A percentile compares a stretch with the other conserved stretches of the same genome.
Evolutionary conservation across 2,329 filamentous ascomycete genomes (phyloP).

Genomic region (Emmonsiellopsis sp.): DNA sequence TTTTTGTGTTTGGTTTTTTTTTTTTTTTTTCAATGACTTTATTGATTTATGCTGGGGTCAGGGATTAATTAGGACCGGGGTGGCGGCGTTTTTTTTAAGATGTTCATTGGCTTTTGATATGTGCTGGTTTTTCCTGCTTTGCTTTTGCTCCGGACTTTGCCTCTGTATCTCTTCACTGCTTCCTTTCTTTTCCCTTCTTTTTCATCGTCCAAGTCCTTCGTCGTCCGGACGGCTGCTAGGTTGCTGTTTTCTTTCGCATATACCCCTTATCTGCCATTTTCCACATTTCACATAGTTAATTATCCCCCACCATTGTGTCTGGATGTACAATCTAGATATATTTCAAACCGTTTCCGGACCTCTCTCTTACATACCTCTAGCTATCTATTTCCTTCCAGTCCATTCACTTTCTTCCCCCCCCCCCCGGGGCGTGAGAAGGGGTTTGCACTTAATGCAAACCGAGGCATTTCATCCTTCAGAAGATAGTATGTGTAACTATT

Average conservation of each 20-base stretch:
- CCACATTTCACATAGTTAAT: not conserved
- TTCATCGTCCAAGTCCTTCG: not conserved
- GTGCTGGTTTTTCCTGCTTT: not conserved
- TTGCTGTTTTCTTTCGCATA: not conserved
- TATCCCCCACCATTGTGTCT: too few species aligned
- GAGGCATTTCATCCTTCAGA: too few species aligned
- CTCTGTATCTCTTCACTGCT: not conserved
- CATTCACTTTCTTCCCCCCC: too few species aligned
- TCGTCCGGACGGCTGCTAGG: too few species aligned
- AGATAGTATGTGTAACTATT: too few species aligned
- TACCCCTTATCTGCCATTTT: not conserved
- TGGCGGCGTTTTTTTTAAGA: not conserved
- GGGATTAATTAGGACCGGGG: not conserved
- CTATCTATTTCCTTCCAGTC: too few species aligned
- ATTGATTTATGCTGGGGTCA: not conserved
- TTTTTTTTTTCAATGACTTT: not conserved
- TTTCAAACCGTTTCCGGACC: too few species aligned
- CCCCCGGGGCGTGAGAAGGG: too few species aligned
- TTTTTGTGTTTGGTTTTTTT: not conserved
- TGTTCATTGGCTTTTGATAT: too few species aligned
- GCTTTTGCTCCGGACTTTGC: not conserved
- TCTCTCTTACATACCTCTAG: too few species aligned
- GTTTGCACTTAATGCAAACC: too few species aligned
- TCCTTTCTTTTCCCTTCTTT: conserved; percentile 1
- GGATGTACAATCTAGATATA: too few species aligned